Evolutionary conservation across 2,329 filamentous ascomycete genomes (phyloP).

Genomic region (Fusarium falciforme): DNA sequence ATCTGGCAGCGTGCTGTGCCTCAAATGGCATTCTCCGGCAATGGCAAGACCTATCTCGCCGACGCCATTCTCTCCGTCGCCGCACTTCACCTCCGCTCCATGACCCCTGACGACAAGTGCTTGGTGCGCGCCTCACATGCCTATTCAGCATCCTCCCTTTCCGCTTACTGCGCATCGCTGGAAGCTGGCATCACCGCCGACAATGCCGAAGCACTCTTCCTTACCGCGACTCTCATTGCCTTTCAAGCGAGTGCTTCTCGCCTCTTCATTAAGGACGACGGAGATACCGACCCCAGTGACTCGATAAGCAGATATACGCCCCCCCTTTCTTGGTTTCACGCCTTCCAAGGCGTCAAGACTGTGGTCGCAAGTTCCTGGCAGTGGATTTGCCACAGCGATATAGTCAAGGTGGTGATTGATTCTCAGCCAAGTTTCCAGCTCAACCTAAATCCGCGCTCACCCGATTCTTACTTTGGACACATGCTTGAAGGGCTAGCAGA

Average conservation of each 20-base stretch:
- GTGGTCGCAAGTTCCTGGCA: constrained; percentile 73
- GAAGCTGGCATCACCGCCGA: constrained; percentile 66
- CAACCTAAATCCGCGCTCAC: constrained; percentile 63
- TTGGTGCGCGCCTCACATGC: constrained; percentile 72
- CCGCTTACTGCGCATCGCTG: constrained; percentile 68
- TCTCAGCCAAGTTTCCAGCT: constrained; percentile 72
- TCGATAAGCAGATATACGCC: constrained; percentile 62
- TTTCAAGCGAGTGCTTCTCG: constrained; percentile 74
- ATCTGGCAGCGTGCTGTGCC: constrained; percentile 72
- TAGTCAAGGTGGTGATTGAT: constrained; percentile 71
- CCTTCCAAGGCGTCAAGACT: constrained; percentile 75
- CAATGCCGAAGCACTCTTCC: constrained; percentile 72
- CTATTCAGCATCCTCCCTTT: constrained; percentile 73
- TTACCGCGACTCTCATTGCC: constrained; percentile 72
- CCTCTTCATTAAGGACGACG: constrained; percentile 70
- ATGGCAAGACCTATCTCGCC: constrained; percentile 67
- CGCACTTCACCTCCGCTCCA: constrained; percentile 70
- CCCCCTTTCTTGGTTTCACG: constrained; percentile 74
- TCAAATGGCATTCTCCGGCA: constrained; percentile 68
- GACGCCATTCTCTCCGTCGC: constrained; percentile 74
- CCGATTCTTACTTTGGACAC: constrained; percentile 69
- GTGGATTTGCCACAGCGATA: constrained; percentile 68
- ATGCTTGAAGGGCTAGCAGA: constrained; percentile 69
- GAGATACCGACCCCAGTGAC: constrained; percentile 51
- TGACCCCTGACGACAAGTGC: constrained; percentile 67